Percentiles rank a stretch among this genome's conserved stretches.
phyloP scores from a whole-genome alignment of 140 eudicot species.

The Ambrosia hybrid region DNA sequence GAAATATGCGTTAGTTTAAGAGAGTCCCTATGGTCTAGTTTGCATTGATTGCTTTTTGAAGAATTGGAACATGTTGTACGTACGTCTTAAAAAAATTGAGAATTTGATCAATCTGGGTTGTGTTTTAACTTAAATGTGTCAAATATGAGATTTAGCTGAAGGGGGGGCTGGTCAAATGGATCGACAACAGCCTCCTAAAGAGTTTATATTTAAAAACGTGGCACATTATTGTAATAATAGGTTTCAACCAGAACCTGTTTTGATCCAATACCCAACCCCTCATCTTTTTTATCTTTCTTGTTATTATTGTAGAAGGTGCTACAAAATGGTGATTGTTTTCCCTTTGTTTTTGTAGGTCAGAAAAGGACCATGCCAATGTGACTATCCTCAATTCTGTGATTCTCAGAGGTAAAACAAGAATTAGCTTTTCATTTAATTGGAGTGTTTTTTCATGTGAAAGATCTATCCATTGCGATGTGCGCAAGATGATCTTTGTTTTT shows the following conservation, averaged over 20 bases:
- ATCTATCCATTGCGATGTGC: background rate
- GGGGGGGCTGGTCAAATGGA: background rate
- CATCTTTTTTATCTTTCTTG: background rate
- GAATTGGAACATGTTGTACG: background rate
- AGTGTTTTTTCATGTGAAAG: conserved; percentile 9
- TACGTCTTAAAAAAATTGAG: background rate
- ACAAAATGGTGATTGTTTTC: background rate
- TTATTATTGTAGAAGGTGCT: background rate
- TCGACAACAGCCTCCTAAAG: background rate
- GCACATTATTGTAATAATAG: background rate
- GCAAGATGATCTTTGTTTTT: conserved; percentile 6
- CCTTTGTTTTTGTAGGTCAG: conserved; percentile 59
- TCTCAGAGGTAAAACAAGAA: conserved; percentile 48
- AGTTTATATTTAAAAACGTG: background rate
- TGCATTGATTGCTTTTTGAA: background rate
- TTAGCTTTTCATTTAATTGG: background rate
- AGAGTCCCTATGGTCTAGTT: background rate
- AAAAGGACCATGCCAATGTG: conserved; percentile 74
- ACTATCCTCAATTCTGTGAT: conserved; percentile 71
- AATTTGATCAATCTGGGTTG: background rate
- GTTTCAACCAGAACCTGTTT: background rate
- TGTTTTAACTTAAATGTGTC: background rate
- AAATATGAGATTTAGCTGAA: background rate
- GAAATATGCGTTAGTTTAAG: background rate
- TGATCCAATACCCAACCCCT: background rate